Percentiles rank a stretch among this genome's conserved stretches.
Conservation (phyloP, 2,329 filamentous ascomycete genomes). For the Claviceps sp. region DNA sequence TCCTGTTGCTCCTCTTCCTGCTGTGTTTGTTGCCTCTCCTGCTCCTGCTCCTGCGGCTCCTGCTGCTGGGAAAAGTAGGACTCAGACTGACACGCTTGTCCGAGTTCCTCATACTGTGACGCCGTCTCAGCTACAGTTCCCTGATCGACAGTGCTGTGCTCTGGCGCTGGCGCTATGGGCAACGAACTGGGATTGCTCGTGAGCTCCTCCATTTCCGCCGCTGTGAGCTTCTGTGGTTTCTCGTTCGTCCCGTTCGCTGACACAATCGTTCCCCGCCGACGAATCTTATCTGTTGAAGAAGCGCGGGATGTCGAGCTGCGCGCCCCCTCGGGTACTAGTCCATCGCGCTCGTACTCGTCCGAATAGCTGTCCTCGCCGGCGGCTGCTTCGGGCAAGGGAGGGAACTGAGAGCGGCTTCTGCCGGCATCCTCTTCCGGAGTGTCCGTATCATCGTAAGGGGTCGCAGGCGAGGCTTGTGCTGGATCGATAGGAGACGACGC, state of each 20-base stretch:
- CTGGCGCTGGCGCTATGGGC: slow-evolving; percentile 33
- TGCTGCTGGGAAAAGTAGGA: background rate
- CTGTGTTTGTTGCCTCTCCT: background rate
- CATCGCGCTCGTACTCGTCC: background rate
- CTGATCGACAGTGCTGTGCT: slow-evolving; percentile 15
- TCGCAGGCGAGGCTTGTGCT: slow-evolving; percentile 8
- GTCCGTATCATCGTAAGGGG: slow-evolving; percentile 18
- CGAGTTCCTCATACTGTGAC: slow-evolving; percentile 15
- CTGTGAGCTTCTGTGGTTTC: slow-evolving; percentile 40
- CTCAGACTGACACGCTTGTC: background rate
- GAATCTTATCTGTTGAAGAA: slow-evolving; percentile 4
- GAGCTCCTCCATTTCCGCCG: slow-evolving; percentile 44
- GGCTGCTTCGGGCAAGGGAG: background rate
- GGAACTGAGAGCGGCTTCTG: slow-evolving; percentile 6
- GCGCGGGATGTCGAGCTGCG: background rate
- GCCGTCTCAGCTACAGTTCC: slow-evolving; percentile 18
- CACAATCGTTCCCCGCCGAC: slow-evolving; percentile 16
- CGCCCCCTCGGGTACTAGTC: background rate
- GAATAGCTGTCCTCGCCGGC: background rate
- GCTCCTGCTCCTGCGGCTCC: background rate
- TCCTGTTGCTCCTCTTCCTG: background rate
- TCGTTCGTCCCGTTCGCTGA: slow-evolving; percentile 23
- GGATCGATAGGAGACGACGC: background rate
- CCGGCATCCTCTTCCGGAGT: slow-evolving; percentile 15
- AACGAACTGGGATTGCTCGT: slow-evolving; percentile 44